Base-by-base conservation (phyloP, 1,139 yeast species). In the Yamadazyma buinensis region DNA sequence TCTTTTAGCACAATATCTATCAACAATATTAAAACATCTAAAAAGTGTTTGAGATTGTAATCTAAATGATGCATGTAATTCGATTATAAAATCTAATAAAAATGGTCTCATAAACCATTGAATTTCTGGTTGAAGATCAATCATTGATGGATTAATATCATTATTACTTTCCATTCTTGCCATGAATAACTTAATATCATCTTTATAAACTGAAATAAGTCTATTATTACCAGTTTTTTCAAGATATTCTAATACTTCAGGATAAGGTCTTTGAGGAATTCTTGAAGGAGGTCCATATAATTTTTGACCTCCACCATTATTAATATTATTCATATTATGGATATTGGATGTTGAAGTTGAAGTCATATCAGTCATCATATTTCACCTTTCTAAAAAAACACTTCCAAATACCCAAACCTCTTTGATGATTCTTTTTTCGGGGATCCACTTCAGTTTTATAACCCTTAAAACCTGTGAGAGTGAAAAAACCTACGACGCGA, bases 31-130 rank as follows among this genome's bases (percentile, higher is more conserved):
- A 55, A 87, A 72, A 34, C 95, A 82, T 39, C 85, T 69, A 49
- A 84, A 86, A 36, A 90, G 67, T 1, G 97, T 88, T 38, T 86
- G 82, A 2, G 88, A 80, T 37, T 81, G 83, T 37, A 92, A 69
- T 41, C 75, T 80, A 49, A 90, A 75, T 34, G 88, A 78, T 9
- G 80, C 66, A 54, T 92, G 97, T 44, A 88, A 71, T 56, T 88
- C 95, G 34, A 87, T 67, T 33, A 88, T 61, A 52, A 86, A 88
- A 55, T 88, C 96, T 34, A 92, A 70, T 34, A 90, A 68, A 49
- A 77, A 84, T 1, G 96, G 95, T 47, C 97, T 75, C 95, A 90
- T 87, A 52, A 72, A 80, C 95, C 96, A 87, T 49, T 82, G 82
- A 38, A 90, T 75, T 59, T 92, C 97, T 0, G 97, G 96, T 59